These are phyloP conservation scores for Talaromyces albobiverticillius DNA, from an alignment of 2,329 filamentous ascomycete genomes.

Conservation along the genomic window DNA sequence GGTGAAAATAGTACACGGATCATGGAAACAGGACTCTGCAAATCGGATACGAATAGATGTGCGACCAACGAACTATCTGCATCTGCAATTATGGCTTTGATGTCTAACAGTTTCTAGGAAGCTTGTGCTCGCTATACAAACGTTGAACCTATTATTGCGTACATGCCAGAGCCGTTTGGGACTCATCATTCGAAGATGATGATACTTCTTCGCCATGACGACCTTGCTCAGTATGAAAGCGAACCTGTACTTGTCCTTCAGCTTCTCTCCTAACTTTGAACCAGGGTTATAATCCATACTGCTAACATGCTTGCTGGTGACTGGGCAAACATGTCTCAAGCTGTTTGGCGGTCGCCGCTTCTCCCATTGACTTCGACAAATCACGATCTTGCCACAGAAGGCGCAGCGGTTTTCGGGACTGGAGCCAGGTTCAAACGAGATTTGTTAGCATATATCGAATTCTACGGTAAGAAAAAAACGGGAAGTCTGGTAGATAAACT, in stretches of 20 bases:
- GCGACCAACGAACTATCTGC: constrained; percentile 19
- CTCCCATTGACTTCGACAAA: constrained; percentile 52
- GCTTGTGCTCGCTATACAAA: constrained; percentile 62
- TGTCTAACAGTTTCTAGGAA: constrained; percentile 48
- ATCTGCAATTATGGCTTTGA: neutral
- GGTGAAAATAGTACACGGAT: constrained; percentile 62
- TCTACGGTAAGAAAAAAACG: constrained; percentile 61
- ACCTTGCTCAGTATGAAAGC: constrained; percentile 62
- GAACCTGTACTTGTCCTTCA: neutral
- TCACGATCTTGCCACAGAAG: neutral
- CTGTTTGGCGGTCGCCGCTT: constrained; percentile 71
- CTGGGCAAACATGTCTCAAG: constrained; percentile 86
- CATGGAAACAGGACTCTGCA: constrained; percentile 65
- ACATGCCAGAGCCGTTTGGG: constrained; percentile 79
- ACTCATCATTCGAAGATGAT: constrained; percentile 89
- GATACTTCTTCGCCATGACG: constrained; percentile 74
- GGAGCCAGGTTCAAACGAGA: constrained; percentile 73
- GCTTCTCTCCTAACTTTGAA: neutral
- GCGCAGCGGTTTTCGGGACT: constrained; percentile 48
- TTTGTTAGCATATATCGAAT: constrained; percentile 67
- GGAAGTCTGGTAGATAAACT: constrained; percentile 60
- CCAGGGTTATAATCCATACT: constrained; percentile 72
- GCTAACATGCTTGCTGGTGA: constrained; percentile 88
- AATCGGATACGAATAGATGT: constrained; percentile 59
- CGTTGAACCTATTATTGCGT: constrained; percentile 68